Base-by-base conservation (phyloP, 164 flowering plant species). In the Chimonanthus salicifolius region DNA sequence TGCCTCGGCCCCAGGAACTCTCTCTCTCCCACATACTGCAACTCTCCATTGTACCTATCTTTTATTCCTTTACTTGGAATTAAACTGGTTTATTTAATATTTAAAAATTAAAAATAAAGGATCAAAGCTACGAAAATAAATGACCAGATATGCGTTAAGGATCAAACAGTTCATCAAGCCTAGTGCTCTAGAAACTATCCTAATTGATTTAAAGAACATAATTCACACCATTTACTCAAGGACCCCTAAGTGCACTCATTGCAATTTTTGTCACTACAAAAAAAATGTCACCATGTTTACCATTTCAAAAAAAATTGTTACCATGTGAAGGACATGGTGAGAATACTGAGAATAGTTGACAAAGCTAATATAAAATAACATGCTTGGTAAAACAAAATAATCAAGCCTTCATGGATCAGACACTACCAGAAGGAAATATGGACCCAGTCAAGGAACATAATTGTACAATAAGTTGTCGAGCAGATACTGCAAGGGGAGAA, bases 401-500 rank as follows among this genome's bases (percentile, higher is more conserved):
- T 46, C 43, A 76, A 75, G 70, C 63, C 74, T 50, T 64, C 60
- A 47, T 69, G 21, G 74, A 44, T 33, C 50, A 73, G 49, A 67
- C 64, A 66, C 9, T 88, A 95, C 98, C 98, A 72, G 92, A 81
- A 78, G 89, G 89, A 85, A 95, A 95, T 80, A 95, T 80, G 45
- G 85, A 74, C 78, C 98, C 98, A 49, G 90, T 83, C 81, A 95
- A 82, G 54, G 97, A 90, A 84, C 97, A 94, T 49, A 92, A 81
- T 74, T 89, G 97, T 48, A 95, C 83, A 71, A 95, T 85, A 69
- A 94, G 90, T 77, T 92, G 90, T 67, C 99, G 86, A 78, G 98
- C 92, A 81, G 92, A 86, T 51, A 90, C 97, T 18, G 97, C 99
- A 71, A 96, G 82, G 46, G 99, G 97, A 79, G 92, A 90, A 79